phyloP scores from a whole-genome alignment of 805 yeast genomes.

The Cyberlindnera subsufficiens region DNA sequence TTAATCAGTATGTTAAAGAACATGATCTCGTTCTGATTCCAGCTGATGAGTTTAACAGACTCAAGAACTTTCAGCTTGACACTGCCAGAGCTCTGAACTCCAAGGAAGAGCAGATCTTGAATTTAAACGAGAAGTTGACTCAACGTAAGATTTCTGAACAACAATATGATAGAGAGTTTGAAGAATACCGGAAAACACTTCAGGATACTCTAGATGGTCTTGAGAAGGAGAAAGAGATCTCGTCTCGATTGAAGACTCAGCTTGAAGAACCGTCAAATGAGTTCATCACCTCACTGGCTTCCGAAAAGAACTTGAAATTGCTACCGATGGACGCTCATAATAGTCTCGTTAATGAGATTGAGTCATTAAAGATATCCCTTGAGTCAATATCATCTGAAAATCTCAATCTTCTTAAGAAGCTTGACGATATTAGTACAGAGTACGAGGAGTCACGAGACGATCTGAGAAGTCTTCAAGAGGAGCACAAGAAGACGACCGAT shows the following conservation, averaged over 20 bases:
- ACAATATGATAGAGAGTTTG: constrained; percentile 15
- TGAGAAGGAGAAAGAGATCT: constrained; percentile 1
- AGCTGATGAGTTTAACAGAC: constrained; percentile 13
- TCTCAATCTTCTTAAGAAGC: not conserved
- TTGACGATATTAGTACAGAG: not conserved
- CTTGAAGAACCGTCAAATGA: constrained; percentile 27
- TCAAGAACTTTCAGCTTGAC: constrained; percentile 1
- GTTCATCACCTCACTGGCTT: constrained; percentile 25
- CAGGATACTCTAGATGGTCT: constrained; percentile 8
- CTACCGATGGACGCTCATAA: constrained; percentile 8
- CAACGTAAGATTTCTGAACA: constrained; percentile 18
- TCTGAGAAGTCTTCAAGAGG: no score
- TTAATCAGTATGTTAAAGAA: constrained; percentile 25
- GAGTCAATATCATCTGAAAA: not conserved
- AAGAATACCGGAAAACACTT: constrained; percentile 17
- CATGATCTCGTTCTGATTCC: constrained; percentile 26
- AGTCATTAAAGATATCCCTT: not conserved
- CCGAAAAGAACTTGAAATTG: constrained; percentile 10
- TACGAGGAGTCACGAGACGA: not conserved
- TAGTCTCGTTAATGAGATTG: constrained; percentile 4
- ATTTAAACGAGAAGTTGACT: constrained; percentile 5
- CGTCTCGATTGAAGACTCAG: constrained; percentile 4
- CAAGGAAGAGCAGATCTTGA: constrained; percentile 1
- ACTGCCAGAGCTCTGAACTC: constrained; percentile 2
- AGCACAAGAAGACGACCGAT: not conserved